A percentile compares a stretch with the other conserved stretches of the same genome.
Evolutionary conservation across 768 basidiomycete genomes (phyloP).

Genomic region (Termitomyces sp.): DNA sequence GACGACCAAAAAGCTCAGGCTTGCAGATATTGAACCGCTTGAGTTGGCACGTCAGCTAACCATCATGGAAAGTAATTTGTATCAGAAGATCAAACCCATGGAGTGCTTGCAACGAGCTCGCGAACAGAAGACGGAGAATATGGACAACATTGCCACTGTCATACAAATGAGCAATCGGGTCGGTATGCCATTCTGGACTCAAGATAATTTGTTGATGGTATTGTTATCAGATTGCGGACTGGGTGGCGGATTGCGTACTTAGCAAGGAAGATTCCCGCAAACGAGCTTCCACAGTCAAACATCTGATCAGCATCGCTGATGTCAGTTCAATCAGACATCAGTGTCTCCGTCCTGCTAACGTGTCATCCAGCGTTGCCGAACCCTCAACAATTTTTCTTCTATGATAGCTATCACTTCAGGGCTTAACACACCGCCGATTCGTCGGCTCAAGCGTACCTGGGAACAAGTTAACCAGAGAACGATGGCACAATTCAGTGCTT

Average conservation of each 20-base stretch:
- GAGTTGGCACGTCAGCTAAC: conserved; percentile 93
- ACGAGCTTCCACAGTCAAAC: conserved; percentile 78
- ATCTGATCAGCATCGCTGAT: conserved; percentile 88
- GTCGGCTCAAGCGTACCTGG: conserved; percentile 90
- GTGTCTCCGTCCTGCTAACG: background rate
- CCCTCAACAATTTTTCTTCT: conserved; percentile 91
- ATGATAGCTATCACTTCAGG: conserved; percentile 96
- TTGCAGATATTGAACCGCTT: conserved; percentile 81
- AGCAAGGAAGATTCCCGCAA: conserved; percentile 76
- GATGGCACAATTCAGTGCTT: conserved; percentile 65
- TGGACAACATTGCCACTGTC: conserved; percentile 81
- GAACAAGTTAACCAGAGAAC: conserved; percentile 77
- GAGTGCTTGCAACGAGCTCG: conserved; percentile 86
- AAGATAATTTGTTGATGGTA: background rate
- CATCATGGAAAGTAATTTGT: conserved; percentile 81
- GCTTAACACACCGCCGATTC: conserved; percentile 88
- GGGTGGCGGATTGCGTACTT: conserved; percentile 87
- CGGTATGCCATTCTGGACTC: conserved; percentile 14
- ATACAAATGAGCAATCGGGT: conserved; percentile 88
- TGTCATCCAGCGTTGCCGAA: conserved; percentile 68
- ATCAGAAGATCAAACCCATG: conserved; percentile 82
- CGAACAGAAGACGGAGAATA: conserved; percentile 64
- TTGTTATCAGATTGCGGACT: conserved; percentile 71
- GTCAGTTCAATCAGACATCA: conserved; percentile 39
- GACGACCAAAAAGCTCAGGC: conserved; percentile 63